Evolutionary conservation across 129 eudicot genomes (phyloP).

Genomic region (Kitagawia praeruptora): DNA sequence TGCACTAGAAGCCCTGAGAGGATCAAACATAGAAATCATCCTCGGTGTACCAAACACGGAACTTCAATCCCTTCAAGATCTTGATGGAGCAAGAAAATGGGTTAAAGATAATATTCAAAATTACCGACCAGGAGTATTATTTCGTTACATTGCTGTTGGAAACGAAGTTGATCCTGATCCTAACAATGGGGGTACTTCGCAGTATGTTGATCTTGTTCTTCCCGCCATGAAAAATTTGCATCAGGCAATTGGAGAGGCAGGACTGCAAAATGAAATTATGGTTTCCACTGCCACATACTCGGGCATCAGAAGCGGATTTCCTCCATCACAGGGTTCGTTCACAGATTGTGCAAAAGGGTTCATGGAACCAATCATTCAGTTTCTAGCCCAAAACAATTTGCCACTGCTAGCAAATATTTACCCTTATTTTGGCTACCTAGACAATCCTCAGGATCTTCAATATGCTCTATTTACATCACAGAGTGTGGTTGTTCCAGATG

Average conservation of each 20-base stretch:
- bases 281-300: not conserved
- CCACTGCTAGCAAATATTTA: too few species aligned
- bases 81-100: not conserved
- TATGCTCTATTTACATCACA: not conserved
- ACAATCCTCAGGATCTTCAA: not conserved
- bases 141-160: not conserved
- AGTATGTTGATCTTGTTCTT: not conserved
- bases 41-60: not conserved
- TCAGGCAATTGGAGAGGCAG: not conserved
- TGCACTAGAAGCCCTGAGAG: not conserved
- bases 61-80: not conserved
- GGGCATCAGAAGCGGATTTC: not conserved
- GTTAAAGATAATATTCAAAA: not conserved
- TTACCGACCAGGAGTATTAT: not conserved
- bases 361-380: not conserved
- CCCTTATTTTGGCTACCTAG: too few species aligned
- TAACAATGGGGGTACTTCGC: not conserved
- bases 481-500: not conserved
- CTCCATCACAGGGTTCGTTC: not conserved
- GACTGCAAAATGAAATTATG: not conserved
- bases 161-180: not conserved
- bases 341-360: not conserved
- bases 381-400: too few species aligned
- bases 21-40: not conserved
- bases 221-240: not conserved